phyloP scores from a whole-genome alignment of 352 stramenopile genomes.

The Phytophthora pistaciae region DNA sequence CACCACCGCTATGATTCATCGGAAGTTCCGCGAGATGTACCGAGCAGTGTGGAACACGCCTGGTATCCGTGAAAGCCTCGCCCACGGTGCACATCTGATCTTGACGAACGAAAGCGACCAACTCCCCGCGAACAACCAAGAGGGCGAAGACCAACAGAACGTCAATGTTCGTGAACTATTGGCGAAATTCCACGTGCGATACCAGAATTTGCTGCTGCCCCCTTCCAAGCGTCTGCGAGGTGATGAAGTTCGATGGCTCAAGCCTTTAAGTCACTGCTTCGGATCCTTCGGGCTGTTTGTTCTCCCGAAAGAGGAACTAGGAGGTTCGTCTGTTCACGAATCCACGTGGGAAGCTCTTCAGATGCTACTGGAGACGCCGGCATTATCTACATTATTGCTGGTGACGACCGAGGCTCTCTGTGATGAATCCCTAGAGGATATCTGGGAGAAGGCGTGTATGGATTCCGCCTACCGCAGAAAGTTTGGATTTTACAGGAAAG shows the following conservation, averaged over 20 bases:
- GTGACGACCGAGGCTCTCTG: constrained; percentile 46
- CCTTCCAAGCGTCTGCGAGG: constrained; percentile 46
- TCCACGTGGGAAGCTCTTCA: constrained; percentile 42
- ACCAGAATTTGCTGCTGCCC: constrained; percentile 61
- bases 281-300: constrained; percentile 65
- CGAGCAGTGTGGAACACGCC: constrained; percentile 67
- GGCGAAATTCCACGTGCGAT: constrained; percentile 46
- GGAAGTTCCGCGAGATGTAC: constrained; percentile 60
- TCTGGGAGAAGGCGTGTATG: constrained; percentile 52
- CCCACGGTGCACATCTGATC: constrained; percentile 57
- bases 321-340: constrained; percentile 22
- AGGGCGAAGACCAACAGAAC: constrained; percentile 28
- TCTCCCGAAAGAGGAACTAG: constrained; percentile 33
- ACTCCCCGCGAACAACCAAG: constrained; percentile 17
- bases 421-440: constrained; percentile 60
- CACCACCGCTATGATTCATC: constrained; percentile 18
- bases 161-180: constrained; percentile 32
- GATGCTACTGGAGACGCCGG: constrained; percentile 46
- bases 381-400: constrained; percentile 45
- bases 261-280: constrained; percentile 47
- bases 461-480: constrained; percentile 36
- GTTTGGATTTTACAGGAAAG: constrained; percentile 57
- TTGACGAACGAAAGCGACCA: constrained; percentile 47
- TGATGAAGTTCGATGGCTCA: constrained; percentile 16
- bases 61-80: constrained; percentile 53